A percentile compares a stretch with the other conserved stretches of the same genome.
Conservation (phyloP, 164 flowering plant species). For the Macadamia integrifolia region DNA sequence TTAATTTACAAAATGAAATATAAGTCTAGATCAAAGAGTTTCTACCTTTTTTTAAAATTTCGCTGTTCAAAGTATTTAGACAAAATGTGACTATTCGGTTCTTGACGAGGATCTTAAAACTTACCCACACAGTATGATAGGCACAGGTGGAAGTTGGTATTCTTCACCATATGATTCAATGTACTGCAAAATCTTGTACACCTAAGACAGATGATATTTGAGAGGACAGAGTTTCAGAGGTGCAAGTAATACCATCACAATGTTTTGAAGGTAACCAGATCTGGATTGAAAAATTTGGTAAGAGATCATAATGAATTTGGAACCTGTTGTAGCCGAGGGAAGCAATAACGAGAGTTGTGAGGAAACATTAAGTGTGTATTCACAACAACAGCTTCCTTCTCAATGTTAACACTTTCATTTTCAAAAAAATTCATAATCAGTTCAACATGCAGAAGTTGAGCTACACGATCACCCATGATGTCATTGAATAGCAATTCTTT, state of each 20-base stretch:
- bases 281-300: not conserved
- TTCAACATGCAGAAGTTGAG: slow-evolving; percentile 23
- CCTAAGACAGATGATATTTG: slow-evolving; percentile 3
- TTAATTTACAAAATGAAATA: not conserved
- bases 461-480: slow-evolving; percentile 21
- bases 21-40: not conserved
- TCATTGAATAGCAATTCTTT: slow-evolving; percentile 18
- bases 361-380: slow-evolving; percentile 29
- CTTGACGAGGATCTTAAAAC: not conserved
- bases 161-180: slow-evolving; percentile 19
- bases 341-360: slow-evolving; percentile 21
- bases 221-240: not conserved
- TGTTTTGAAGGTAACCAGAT: not conserved
- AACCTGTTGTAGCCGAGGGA: slow-evolving; percentile 23
- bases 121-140: slow-evolving; percentile 28
- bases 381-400: slow-evolving; percentile 18
- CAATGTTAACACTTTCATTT: not conserved
- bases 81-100: too few species aligned
- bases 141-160: slow-evolving; percentile 16
- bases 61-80: too few species aligned
- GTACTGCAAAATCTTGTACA: slow-evolving; percentile 23
- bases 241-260: not conserved
- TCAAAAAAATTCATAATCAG: slow-evolving; percentile 11
- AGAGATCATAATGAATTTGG: not conserved
- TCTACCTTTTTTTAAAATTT: too few species aligned